Conservation (phyloP, 805 yeast species). For the Torulaspora franciscae region DNA sequence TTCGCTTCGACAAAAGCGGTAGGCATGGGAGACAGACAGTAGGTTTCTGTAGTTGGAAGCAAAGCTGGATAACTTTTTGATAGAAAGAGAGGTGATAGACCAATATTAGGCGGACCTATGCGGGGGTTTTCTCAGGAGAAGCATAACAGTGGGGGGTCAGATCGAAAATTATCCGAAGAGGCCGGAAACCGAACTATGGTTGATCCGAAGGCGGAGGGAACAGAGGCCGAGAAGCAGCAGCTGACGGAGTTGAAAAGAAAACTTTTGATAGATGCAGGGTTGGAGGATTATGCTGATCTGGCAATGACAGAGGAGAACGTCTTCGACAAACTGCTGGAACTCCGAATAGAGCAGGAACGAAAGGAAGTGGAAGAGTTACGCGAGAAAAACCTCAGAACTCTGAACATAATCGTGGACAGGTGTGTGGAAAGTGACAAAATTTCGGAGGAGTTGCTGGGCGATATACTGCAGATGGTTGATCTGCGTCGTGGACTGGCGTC, state of each 20-base stretch:
- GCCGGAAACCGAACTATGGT: neutral
- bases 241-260: slow-evolving; percentile 3
- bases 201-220: neutral
- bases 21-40: too few species aligned
- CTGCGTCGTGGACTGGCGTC: slow-evolving; percentile 1
- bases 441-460: slow-evolving; percentile 14
- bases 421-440: slow-evolving; percentile 19
- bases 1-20: too few species aligned
- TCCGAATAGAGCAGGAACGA: slow-evolving; percentile 19
- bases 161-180: neutral
- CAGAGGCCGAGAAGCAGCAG: neutral
- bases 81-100: too few species aligned
- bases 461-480: slow-evolving; percentile 12
- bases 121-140: neutral
- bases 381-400: slow-evolving; percentile 18
- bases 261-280: slow-evolving; percentile 14
- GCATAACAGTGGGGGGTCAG: neutral
- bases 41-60: too few species aligned
- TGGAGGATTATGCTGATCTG: slow-evolving; percentile 7
- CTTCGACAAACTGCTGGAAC: slow-evolving; percentile 17
- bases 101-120: neutral
- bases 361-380: slow-evolving; percentile 22
- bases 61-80: too few species aligned
- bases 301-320: slow-evolving; percentile 9
- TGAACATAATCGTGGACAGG: slow-evolving; percentile 20